Conservation (phyloP, 768 basidiomycete genomes). For the Mrakia blollopis region DNA sequence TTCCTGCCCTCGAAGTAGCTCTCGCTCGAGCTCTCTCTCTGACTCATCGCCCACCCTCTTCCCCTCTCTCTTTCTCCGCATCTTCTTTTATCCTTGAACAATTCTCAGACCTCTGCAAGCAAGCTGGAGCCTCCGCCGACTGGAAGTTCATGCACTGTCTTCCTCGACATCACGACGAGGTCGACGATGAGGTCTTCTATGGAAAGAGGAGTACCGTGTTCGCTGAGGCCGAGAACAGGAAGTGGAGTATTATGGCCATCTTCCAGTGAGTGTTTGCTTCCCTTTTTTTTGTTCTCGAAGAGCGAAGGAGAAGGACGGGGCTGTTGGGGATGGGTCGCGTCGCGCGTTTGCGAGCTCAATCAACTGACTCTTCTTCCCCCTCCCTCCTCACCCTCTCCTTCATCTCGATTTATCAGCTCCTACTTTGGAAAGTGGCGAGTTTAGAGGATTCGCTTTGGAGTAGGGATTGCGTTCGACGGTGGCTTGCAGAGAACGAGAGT, state of each 20-base stretch:
- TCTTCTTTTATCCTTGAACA: background rate
- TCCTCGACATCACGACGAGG: conserved; percentile 85
- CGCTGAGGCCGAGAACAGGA: conserved; percentile 91
- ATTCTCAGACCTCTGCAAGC: conserved; percentile 29
- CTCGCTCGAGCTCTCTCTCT: background rate
- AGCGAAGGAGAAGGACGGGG: no score
- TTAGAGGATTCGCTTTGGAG: no score
- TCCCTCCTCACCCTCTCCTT: background rate
- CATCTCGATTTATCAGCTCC: background rate
- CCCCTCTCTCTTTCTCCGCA: background rate
- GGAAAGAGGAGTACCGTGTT: conserved; percentile 86
- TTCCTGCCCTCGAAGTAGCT: background rate
- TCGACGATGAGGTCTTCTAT: conserved; percentile 97
- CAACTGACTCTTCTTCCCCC: background rate
- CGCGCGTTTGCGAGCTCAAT: background rate
- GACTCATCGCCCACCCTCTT: no score
- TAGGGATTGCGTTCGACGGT: no score
- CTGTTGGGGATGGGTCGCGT: background rate
- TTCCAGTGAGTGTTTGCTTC: conserved; percentile 18
- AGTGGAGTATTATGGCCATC: conserved; percentile 42
- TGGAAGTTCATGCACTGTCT: conserved; percentile 85
- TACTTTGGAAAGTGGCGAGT: conserved; percentile 29
- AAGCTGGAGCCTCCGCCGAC: conserved; percentile 38
- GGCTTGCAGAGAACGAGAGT: no score
- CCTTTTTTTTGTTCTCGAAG: background rate